These are phyloP conservation scores for Penicillium ucsense DNA, from an alignment of 495 filamentous ascomycete species.

Conservation along the genomic window DNA sequence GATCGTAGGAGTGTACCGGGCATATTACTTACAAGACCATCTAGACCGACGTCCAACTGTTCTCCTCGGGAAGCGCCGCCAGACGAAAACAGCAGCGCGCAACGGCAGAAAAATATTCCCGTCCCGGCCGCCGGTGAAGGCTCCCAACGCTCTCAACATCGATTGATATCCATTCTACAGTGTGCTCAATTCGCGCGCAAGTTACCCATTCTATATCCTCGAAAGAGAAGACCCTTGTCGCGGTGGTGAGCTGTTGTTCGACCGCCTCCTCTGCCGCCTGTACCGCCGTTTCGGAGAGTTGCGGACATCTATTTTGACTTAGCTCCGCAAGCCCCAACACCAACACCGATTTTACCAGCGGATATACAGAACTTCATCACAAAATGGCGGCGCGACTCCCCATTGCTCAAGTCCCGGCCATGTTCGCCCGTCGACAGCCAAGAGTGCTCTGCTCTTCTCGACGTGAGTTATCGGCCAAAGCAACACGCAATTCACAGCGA, in stretches of 20 bases:
- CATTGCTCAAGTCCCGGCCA: conserved; percentile 25
- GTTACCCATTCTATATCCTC: not conserved
- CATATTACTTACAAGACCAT: conserved; percentile 6
- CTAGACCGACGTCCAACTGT: conserved; percentile 7
- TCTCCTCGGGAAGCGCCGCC: conserved; percentile 19
- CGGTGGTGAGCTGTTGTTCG: conserved; percentile 26
- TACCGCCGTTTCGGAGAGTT: conserved; percentile 14
- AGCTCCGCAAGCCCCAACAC: conserved; percentile 10
- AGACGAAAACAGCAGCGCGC: conserved; percentile 11
- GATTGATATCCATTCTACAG: conserved; percentile 8
- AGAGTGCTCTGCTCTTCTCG: conserved; percentile 20
- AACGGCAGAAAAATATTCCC: conserved; percentile 41
- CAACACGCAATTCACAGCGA: too few species aligned
- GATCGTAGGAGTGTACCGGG: not conserved
- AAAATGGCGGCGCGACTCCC: conserved; percentile 33
- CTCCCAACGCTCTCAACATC: conserved; percentile 36
- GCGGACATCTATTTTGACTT: conserved; percentile 8
- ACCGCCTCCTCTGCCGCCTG: conserved; percentile 16
- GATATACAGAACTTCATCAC: conserved; percentile 6
- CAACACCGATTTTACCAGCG: conserved; percentile 1
- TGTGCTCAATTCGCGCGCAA: conserved; percentile 3
- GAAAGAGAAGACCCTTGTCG: conserved; percentile 12
- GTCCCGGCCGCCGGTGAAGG: conserved; percentile 37
- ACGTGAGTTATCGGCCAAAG: conserved; percentile 24
- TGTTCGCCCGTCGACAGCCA: conserved; percentile 32